phyloP scores from a whole-genome alignment of 257 asterid genomes.

The Salvia hispanica region DNA sequence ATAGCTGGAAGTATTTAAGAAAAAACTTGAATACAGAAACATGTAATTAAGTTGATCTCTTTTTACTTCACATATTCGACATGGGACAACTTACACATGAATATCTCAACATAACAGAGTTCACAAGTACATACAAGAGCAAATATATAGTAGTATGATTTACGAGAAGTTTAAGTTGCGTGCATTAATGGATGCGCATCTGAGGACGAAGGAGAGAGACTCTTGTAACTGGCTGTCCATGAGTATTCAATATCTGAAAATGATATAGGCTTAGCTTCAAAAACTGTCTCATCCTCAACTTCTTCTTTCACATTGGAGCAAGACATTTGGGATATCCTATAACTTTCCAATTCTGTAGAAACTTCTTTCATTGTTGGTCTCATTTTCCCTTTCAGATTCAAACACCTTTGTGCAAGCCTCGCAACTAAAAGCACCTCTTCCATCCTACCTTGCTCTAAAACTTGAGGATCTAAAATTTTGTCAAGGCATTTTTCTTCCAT shows the following conservation, averaged over 20 bases:
- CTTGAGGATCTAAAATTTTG: conserved; percentile 19
- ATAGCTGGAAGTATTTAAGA: no score
- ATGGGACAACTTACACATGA: no score
- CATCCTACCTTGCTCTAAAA: conserved; percentile 5
- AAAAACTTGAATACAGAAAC: no score
- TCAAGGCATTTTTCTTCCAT: neutral
- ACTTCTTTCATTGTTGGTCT: neutral
- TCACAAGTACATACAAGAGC: no score
- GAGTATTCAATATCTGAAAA: conserved; percentile 14
- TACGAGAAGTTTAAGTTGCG: no score
- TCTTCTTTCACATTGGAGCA: neutral
- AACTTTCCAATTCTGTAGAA: conserved; percentile 15
- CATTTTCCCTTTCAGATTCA: conserved; percentile 25
- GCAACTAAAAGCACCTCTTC: conserved; percentile 17
- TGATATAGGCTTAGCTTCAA: neutral
- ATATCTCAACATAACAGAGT: no score
- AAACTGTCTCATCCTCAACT: neutral
- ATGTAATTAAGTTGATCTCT: no score
- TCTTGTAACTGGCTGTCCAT: conserved; percentile 1
- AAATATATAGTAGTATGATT: no score
- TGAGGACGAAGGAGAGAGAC: neutral
- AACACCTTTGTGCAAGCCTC: conserved; percentile 21
- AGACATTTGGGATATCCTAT: neutral
- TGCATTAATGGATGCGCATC: neutral
- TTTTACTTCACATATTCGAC: no score